Conservation (phyloP, 257 asterid species). For the Thymus mandschuricus region DNA sequence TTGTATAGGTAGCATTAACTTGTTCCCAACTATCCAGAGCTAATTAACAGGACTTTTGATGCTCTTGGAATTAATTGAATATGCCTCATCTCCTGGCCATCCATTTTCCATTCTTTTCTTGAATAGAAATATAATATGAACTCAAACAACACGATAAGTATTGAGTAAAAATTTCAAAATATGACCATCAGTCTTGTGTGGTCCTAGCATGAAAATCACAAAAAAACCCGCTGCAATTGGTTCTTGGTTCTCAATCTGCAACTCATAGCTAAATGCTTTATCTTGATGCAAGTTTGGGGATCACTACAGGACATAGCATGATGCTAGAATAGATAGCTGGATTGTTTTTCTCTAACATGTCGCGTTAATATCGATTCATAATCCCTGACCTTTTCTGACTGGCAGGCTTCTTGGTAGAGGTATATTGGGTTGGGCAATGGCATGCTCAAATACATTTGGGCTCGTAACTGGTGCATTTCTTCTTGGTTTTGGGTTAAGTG, state of each 20-base stretch:
- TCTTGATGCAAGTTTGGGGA: slow-evolving; percentile 18
- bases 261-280: neutral
- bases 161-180: neutral
- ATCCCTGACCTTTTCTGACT: slow-evolving; percentile 35
- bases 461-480: slow-evolving; percentile 99
- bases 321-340: slow-evolving; percentile 8
- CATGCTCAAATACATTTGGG: slow-evolving; percentile 98
- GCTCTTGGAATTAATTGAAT: slow-evolving; percentile 18
- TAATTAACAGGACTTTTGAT: slow-evolving; percentile 15
- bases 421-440: slow-evolving; percentile 92
- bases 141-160: neutral
- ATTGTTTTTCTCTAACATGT: slow-evolving; percentile 22
- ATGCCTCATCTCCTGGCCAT: slow-evolving; percentile 13
- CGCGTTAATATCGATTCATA: no score
- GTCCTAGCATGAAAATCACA: slow-evolving; percentile 13
- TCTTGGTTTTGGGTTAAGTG: slow-evolving; percentile 98
- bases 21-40: slow-evolving; percentile 14
- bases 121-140: neutral
- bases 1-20: slow-evolving; percentile 17
- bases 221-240: neutral
- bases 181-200: slow-evolving; percentile 10
- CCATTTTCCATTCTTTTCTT: slow-evolving; percentile 12
- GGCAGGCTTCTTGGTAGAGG: slow-evolving; percentile 67
- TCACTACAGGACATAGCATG: slow-evolving; percentile 16
- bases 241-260: slow-evolving; percentile 6